Base-by-base conservation (phyloP, 129 eudicot genomes). In the Glebionis coronaria region DNA sequence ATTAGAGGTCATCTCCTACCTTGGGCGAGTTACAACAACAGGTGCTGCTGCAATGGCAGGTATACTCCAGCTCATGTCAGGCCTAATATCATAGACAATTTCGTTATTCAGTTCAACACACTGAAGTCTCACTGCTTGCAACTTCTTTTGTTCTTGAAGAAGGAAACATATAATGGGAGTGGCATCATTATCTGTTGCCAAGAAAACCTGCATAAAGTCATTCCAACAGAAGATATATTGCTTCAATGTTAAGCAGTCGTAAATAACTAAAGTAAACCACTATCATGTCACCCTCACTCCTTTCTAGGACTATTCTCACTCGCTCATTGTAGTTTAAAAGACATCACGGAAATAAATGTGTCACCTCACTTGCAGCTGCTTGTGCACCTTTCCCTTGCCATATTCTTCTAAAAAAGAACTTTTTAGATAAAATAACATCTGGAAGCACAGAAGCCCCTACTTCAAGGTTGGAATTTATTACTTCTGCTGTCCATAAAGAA, bases 361-460 rank as follows among this genome's bases (percentile, higher is more conserved):
- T 76, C 74, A 93, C 98, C 98, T 93, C 87, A 76, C 84, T 84
- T 74, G 98, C 96, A 78, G 98, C 91, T 65, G 90, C 71, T 38
- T 81, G 90, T 71, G 95, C 86, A 72, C 88, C 96, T 82, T 92
- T 92, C 53, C 89, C 98, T 73, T 88, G 96, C 98, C 98, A 93
- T 73, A 88, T 88, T 84, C 95, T 80, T 67, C 96, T 79, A 70
- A 93, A 85, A 12, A 83, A 86, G 73, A 80, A 79, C 60, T 80
- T 87, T 62, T 79, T 82, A 12, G 87, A 69, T 49, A 65, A 65
- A 54, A 80, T 71, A 44, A 73, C 84, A 58, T 74, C 71, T 63
- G 87, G 80, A 79, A 72, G 71, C 42, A 73, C 18, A 19, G 73
- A 63, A 53, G 71, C 79, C 4, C 61, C 74, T 28, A 70, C 74